These are phyloP conservation scores for Alternaria postmessia DNA, from an alignment of 2,329 filamentous ascomycete genomes.

Conservation along the genomic window DNA sequence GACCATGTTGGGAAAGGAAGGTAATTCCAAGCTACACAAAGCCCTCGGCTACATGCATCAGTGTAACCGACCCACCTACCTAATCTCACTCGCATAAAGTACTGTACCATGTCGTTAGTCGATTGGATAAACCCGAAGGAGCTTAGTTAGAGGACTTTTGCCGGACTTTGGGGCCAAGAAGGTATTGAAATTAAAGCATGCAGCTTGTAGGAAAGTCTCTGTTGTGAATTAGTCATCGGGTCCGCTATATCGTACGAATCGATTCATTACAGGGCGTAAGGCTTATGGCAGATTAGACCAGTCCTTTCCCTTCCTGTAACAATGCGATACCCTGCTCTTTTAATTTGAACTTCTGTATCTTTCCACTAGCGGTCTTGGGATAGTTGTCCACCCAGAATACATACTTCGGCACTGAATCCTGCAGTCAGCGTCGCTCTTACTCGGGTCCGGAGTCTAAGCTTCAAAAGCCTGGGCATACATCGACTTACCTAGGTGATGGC, in stretches of 20 bases:
- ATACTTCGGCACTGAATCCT: constrained; percentile 72
- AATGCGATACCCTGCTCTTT: constrained; percentile 66
- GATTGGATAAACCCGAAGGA: not conserved
- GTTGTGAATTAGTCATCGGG: not conserved
- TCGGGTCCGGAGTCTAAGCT: not conserved
- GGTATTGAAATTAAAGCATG: not conserved
- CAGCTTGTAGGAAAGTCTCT: not conserved
- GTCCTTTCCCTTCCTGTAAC: constrained; percentile 34
- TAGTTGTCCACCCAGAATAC: constrained; percentile 88
- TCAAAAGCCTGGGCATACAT: not conserved
- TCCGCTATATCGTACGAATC: not conserved
- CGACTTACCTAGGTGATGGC: constrained; percentile 72
- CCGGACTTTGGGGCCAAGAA: not conserved
- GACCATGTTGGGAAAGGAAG: not conserved
- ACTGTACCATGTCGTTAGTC: not conserved
- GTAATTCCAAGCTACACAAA: not conserved
- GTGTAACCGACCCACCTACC: not conserved
- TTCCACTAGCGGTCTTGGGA: constrained; percentile 94
- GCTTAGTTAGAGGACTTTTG: not conserved
- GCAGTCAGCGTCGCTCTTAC: not conserved
- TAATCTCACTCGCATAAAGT: not conserved
- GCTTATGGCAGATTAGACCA: not conserved
- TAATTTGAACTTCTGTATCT: constrained; percentile 94
- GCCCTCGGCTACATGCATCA: not conserved
- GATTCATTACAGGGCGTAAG: not conserved